Evolutionary conservation across 768 basidiomycete genomes (phyloP).

Genomic region (Rhodocollybia butyracea): DNA sequence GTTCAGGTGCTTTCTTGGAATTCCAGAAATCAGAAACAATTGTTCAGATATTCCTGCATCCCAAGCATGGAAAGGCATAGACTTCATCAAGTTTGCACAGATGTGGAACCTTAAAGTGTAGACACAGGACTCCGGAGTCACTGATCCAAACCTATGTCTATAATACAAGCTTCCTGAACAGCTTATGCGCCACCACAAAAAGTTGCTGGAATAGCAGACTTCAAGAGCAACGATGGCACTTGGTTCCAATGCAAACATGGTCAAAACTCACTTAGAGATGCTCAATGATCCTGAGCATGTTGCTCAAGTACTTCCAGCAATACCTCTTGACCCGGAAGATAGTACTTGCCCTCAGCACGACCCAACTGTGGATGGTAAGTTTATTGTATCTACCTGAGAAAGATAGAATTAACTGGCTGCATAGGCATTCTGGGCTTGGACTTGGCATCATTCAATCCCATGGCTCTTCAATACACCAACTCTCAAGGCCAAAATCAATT

Average conservation of each 20-base stretch:
- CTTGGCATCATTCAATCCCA: not conserved
- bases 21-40: not conserved
- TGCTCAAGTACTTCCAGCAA: not conserved
- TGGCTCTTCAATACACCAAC: not conserved
- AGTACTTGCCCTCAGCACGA: not conserved
- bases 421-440: not conserved
- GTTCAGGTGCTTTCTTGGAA: constrained; percentile 3
- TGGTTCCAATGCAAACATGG: not conserved
- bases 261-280: not conserved
- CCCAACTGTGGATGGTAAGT: not conserved
- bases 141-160: constrained; percentile 5
- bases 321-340: too few species aligned
- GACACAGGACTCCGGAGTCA: constrained; percentile 1
- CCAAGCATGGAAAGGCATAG: constrained; percentile 1
- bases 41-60: not conserved
- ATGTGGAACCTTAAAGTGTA: constrained; percentile 12
- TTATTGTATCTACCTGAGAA: not conserved
- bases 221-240: not conserved
- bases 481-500: not conserved
- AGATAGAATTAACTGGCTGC: not conserved
- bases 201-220: not conserved
- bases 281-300: not conserved
- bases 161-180: constrained; percentile 16
- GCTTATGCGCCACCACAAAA: constrained; percentile 14
- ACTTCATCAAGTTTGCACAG: constrained; percentile 8